Evolutionary conservation across 352 stramenopile genomes (phyloP), one percentile per base, ranked within the genome.

Genomic region (Thraustotheca clavata): DNA sequence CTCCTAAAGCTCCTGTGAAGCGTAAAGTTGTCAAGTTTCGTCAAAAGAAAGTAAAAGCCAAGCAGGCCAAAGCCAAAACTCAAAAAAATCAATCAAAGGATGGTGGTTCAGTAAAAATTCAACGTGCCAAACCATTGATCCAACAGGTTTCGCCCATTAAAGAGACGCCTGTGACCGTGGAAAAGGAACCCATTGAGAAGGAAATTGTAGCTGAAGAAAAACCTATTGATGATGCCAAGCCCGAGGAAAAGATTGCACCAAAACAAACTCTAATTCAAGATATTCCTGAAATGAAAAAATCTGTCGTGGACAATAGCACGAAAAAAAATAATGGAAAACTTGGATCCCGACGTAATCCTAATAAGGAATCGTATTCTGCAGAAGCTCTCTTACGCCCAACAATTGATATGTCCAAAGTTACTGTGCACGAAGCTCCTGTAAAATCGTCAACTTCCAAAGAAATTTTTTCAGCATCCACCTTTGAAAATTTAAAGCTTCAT

Each of bases 11-110:
- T 52, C 72, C 69, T 20, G 52, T 46, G 34, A 89, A 69, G 54
- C 73, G 87, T 73, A 89, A 86, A 68, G 86, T 89, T 67, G 83
- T 75, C 49, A 84, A 73, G 11, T 93, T 93, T 67, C 81, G 81
- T 20, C 57, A 65, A 33, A 74, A 76, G 55, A 93, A 93, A 72
- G 76, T 89, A 55, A 79, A 76, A 27, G 79, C 76, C 18, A 83
- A 78, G 50, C 76, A 77, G 43, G 68, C 72, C 26, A 81, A 84
- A 60, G 69, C 67, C 40, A 43, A 7, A 33, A 49, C 26, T 14
- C 60, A 52, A 57, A 48, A 59, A 32, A 65, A 41, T 47, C 69
- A 60, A 52, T 68, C 72, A 26, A 49, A 50, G 18, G n/a, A 12
- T 36, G 34, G 31, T 59, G 16, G 34, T 27, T n/a, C 12, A 18